These are phyloP conservation scores for Macrotyloma uniflorum DNA, from an alignment of 306 rosid species.

Conservation along the genomic window DNA sequence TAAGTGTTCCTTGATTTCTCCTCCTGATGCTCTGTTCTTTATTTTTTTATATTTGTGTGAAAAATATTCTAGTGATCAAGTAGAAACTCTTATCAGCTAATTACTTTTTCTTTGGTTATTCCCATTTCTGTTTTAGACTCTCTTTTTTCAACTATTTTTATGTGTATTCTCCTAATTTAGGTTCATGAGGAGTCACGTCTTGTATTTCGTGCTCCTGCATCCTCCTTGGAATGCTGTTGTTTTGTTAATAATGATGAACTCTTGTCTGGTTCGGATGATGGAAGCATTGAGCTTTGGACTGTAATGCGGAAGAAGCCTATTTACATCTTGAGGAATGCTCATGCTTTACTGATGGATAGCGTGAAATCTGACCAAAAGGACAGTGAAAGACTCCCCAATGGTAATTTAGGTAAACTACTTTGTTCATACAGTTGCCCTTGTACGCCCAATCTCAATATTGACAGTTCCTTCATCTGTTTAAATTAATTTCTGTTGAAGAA, in stretches of 20 bases:
- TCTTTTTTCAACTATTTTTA: conserved; percentile 13
- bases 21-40: conserved; percentile 3
- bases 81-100: not conserved
- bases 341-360: conserved; percentile 49
- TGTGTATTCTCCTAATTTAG: conserved; percentile 51
- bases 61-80: conserved; percentile 13
- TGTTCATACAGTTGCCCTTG: not conserved
- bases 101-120: conserved; percentile 12
- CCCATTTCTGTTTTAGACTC: not conserved
- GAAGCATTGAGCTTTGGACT: conserved; percentile 88
- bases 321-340: conserved; percentile 81
- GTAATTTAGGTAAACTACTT: conserved; percentile 60
- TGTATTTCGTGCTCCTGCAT: conserved; percentile 86
- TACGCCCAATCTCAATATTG: not conserved
- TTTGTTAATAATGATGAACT: conserved; percentile 82
- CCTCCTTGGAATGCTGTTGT: conserved; percentile 87
- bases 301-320: conserved; percentile 77
- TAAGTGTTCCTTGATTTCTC: conserved; percentile 11
- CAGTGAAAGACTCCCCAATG: conserved; percentile 60
- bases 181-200: conserved; percentile 96
- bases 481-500: conserved; percentile 1
- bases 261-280: conserved; percentile 89
- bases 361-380: conserved; percentile 49
- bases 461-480: conserved; percentile 5
- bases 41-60: not conserved